These are phyloP conservation scores for Debaryomyces subglobosus DNA, from an alignment of 1,139 yeast genomes.

Conservation along the genomic window DNA sequence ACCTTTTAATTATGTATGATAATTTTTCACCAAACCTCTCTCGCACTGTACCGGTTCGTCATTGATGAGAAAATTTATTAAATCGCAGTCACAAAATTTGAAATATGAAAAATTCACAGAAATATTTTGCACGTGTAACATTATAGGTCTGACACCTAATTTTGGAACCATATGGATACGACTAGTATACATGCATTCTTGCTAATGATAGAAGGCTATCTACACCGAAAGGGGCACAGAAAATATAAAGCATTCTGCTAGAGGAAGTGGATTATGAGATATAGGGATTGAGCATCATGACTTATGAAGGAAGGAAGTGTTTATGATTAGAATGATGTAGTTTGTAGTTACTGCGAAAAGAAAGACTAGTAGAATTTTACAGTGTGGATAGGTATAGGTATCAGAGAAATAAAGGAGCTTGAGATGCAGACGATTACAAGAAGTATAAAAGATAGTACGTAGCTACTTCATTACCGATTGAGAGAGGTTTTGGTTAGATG, in stretches of 20 bases:
- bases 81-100: slow-evolving; percentile 6
- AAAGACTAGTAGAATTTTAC: too few relatives aligned
- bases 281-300: not conserved
- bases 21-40: slow-evolving; percentile 5
- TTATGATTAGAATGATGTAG: not conserved
- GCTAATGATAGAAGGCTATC: not conserved
- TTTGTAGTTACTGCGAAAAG: not conserved
- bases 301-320: not conserved
- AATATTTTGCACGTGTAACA: not conserved
- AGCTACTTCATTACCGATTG: too few relatives aligned
- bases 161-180: not conserved
- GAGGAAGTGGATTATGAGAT: not conserved
- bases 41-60: slow-evolving; percentile 5
- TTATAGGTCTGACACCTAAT: not conserved
- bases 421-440: too few relatives aligned
- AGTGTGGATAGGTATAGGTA: too few relatives aligned
- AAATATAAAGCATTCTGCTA: not conserved
- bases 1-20: slow-evolving; percentile 5
- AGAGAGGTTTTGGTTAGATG: too few relatives aligned
- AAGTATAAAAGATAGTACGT: too few relatives aligned
- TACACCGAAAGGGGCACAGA: not conserved
- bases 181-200: not conserved
- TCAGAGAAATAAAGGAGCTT: too few relatives aligned
- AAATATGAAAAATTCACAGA: not conserved
- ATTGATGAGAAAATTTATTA: slow-evolving; percentile 5